Percentiles rank a stretch among this genome's conserved stretches.
Conservation (phyloP, 2,329 filamentous ascomycete species). For the Cercospora zeina region DNA sequence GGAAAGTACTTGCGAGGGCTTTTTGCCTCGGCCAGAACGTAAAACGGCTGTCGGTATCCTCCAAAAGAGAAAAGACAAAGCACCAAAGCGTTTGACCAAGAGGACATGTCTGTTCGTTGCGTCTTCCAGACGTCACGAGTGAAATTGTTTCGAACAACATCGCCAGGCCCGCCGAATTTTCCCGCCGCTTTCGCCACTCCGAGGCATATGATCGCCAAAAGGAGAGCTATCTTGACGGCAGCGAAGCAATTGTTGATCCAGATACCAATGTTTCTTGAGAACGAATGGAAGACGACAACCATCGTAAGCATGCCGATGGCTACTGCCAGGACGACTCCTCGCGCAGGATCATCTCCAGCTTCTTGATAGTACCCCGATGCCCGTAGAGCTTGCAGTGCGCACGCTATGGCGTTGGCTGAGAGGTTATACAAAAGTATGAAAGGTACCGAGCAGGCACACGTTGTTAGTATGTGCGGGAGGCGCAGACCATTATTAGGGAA, state of each 20-base stretch:
- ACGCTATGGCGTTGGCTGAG: conserved; percentile 52
- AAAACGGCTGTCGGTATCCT: conserved; percentile 51
- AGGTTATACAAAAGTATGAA: conserved; percentile 54
- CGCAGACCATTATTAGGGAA: conserved; percentile 46
- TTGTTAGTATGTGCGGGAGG: conserved; percentile 36
- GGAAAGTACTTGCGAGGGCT: conserved; percentile 44
- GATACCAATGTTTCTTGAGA: conserved; percentile 54
- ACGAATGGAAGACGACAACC: conserved; percentile 52
- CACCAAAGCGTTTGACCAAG: conserved; percentile 47
- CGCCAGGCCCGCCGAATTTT: conserved; percentile 25
- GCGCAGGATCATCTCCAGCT: conserved; percentile 24
- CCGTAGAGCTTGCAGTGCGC: conserved; percentile 45
- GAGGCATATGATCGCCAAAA: conserved; percentile 50
- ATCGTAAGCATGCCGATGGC: conserved; percentile 50
- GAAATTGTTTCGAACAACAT: conserved; percentile 36
- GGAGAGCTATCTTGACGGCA: conserved; percentile 51
- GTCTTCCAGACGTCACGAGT: conserved; percentile 29
- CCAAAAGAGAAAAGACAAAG: conserved; percentile 47
- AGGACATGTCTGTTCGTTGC: conserved; percentile 32
- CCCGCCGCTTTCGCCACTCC: conserved; percentile 37
- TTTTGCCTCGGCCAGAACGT: conserved; percentile 47
- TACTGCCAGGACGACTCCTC: conserved; percentile 48
- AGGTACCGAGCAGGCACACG: conserved; percentile 50
- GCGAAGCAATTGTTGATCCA: conserved; percentile 55
- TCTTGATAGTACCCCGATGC: conserved; percentile 39